phyloP scores from a whole-genome alignment of 768 basidiomycete species.

The Amanita rubescens region DNA sequence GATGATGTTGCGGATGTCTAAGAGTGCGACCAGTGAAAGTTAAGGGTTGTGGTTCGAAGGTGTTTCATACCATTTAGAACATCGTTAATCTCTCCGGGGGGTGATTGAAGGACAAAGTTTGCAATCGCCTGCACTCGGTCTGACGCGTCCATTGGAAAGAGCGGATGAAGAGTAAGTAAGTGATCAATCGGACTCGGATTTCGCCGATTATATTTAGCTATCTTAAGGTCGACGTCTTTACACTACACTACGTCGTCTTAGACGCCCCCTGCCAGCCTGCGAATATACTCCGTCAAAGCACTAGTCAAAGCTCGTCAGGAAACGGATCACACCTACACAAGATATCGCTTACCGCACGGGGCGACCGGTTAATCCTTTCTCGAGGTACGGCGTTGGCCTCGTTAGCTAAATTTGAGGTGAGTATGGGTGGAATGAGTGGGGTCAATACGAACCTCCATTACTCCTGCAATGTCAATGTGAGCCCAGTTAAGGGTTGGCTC shows the following conservation, averaged over 20 bases:
- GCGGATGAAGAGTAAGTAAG: background rate
- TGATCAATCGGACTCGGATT: too few species aligned
- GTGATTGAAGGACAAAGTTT: constrained; percentile 78
- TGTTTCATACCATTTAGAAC: constrained; percentile 78
- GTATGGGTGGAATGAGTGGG: background rate
- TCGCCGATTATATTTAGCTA: constrained; percentile 4
- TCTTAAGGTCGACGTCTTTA: too few species aligned
- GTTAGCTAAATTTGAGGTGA: constrained; percentile 31
- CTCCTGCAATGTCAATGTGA: constrained; percentile 77
- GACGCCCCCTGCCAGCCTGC: constrained; percentile 19
- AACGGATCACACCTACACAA: background rate
- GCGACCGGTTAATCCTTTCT: constrained; percentile 74
- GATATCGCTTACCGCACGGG: constrained; percentile 54
- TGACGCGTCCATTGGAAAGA: constrained; percentile 37
- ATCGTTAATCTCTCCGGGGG: constrained; percentile 96
- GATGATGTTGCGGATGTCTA: constrained; percentile 89
- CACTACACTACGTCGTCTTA: background rate
- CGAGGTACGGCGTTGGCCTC: constrained; percentile 51
- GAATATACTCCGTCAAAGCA: constrained; percentile 34
- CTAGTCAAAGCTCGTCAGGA: constrained; percentile 14
- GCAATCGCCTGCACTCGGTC: constrained; percentile 70
- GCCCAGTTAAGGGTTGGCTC: constrained; percentile 68
- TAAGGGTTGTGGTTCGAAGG: background rate
- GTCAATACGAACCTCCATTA: constrained; percentile 54
- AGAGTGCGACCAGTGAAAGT: constrained; percentile 9